Percentiles rank a stretch among this genome's conserved stretches.
Conservation (phyloP, 2,329 filamentous ascomycete species). For the Fusarium globosum region DNA sequence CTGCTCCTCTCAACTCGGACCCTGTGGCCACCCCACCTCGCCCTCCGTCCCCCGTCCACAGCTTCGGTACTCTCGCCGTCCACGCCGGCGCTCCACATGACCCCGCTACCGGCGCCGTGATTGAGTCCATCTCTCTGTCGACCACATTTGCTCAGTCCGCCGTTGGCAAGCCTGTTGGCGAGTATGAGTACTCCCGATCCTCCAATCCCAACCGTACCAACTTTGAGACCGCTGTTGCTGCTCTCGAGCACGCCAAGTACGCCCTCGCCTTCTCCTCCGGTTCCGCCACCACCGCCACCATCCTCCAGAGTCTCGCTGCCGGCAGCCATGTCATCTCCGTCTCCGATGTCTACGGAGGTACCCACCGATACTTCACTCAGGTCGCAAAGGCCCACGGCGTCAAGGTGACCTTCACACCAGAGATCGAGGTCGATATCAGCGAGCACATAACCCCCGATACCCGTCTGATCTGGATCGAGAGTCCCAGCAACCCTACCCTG, state of each 20-base stretch:
- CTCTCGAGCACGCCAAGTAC: slow-evolving; percentile 90
- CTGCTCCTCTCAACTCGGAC: slow-evolving; percentile 51
- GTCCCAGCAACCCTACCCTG: slow-evolving; percentile 93
- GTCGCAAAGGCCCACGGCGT: slow-evolving; percentile 95
- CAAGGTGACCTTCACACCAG: slow-evolving; percentile 91
- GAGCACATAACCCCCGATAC: slow-evolving; percentile 89
- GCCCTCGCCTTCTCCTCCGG: slow-evolving; percentile 95
- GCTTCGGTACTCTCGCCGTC: slow-evolving; percentile 93
- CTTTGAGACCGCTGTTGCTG: slow-evolving; percentile 91
- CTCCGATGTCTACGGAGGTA: slow-evolving; percentile 97
- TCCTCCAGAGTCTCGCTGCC: slow-evolving; percentile 90
- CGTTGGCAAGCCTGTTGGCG: slow-evolving; percentile 87
- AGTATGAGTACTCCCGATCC: slow-evolving; percentile 93
- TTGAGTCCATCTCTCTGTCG: slow-evolving; percentile 93
- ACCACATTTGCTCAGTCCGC: slow-evolving; percentile 95
- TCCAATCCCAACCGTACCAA: slow-evolving; percentile 95
- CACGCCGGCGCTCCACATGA: slow-evolving; percentile 94
- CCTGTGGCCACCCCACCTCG: slow-evolving; percentile 79
- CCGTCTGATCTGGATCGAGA: slow-evolving; percentile 95
- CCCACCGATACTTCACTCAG: slow-evolving; percentile 98
- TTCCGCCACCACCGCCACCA: slow-evolving; percentile 90
- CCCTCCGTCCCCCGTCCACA: slow-evolving; percentile 76
- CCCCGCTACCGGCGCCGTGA: slow-evolving; percentile 91
- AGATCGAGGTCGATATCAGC: slow-evolving; percentile 88
- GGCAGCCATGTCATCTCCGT: slow-evolving; percentile 96